Percentiles rank a stretch among this genome's conserved stretches.
phyloP scores from a whole-genome alignment of 106 monocot genomes.

The Dactylorhiza incarnata region DNA sequence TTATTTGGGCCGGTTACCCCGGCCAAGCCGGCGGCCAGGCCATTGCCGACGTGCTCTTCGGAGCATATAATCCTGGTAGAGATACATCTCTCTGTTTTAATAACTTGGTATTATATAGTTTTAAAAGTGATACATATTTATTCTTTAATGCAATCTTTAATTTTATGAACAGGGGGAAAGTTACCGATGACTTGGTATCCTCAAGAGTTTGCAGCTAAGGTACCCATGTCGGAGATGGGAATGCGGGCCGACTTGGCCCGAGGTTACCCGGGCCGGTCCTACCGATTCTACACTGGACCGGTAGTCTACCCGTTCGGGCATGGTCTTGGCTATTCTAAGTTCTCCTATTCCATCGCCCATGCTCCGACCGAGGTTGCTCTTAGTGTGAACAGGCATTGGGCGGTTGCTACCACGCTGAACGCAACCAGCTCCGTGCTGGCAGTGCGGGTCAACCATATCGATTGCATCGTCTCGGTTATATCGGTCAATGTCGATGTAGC shows the following conservation, averaged over 20 bases:
- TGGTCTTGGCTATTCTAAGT: slow-evolving; percentile 67
- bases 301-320: slow-evolving; percentile 71
- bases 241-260: slow-evolving; percentile 44
- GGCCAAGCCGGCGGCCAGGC: slow-evolving; percentile 75
- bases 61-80: slow-evolving; percentile 61
- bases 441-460: slow-evolving; percentile 36
- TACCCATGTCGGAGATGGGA: slow-evolving; percentile 73
- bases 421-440: slow-evolving; percentile 5
- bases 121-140: too few species aligned
- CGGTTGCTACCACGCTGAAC: neutral
- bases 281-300: slow-evolving; percentile 75
- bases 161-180: slow-evolving; percentile 46
- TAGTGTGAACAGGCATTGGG: slow-evolving; percentile 20
- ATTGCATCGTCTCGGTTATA: slow-evolving; percentile 35
- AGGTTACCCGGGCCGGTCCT: slow-evolving; percentile 69
- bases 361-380: slow-evolving; percentile 31
- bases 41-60: slow-evolving; percentile 72
- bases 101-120: too few species aligned
- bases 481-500: slow-evolving; percentile 49
- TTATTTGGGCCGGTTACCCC: slow-evolving; percentile 87
- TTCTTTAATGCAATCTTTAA: neutral
- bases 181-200: slow-evolving; percentile 90
- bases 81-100: too few species aligned
- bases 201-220: slow-evolving; percentile 36
- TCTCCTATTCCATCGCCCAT: slow-evolving; percentile 33